Evolutionary conservation across 192 early-diverging fungal species (phyloP).

Genomic region (Podila verticillata): DNA sequence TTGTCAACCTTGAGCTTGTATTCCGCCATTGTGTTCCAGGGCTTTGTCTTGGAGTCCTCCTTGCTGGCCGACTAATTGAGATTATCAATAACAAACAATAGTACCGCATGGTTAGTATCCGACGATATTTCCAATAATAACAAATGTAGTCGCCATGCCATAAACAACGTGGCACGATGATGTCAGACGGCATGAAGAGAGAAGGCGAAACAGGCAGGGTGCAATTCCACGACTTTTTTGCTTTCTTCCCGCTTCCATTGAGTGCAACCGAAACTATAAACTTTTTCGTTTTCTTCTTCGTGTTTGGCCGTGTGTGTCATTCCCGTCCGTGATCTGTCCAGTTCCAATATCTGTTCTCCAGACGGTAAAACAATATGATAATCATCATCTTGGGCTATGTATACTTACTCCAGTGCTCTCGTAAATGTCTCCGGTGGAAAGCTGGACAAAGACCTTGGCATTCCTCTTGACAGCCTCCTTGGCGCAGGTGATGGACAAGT

Average conservation of each 20-base stretch:
- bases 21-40: constrained; percentile 83
- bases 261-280: too few species aligned
- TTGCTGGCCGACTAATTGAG: constrained; percentile 39
- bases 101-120: too few species aligned
- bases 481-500: constrained; percentile 74
- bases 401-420: constrained; percentile 73
- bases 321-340: not conserved
- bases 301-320: too few species aligned
- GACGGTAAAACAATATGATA: not conserved
- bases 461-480: constrained; percentile 80
- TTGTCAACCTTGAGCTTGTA: constrained; percentile 79
- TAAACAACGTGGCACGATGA: constrained; percentile 1
- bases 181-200: not conserved
- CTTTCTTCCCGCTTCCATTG: too few species aligned
- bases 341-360: not conserved
- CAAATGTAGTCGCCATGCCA: not conserved
- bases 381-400: too few species aligned
- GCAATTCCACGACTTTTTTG: too few species aligned
- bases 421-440: constrained; percentile 92
- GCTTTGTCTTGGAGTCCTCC: constrained; percentile 77
- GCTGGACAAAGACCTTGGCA: constrained; percentile 78
- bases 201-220: not conserved
- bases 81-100: not conserved
- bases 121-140: too few species aligned
- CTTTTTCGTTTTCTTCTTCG: too few species aligned